Evolutionary conservation across 805 yeast genomes (phyloP), one percentile per base, ranked within the genome.

Genomic region (Lipomyces sp.): DNA sequence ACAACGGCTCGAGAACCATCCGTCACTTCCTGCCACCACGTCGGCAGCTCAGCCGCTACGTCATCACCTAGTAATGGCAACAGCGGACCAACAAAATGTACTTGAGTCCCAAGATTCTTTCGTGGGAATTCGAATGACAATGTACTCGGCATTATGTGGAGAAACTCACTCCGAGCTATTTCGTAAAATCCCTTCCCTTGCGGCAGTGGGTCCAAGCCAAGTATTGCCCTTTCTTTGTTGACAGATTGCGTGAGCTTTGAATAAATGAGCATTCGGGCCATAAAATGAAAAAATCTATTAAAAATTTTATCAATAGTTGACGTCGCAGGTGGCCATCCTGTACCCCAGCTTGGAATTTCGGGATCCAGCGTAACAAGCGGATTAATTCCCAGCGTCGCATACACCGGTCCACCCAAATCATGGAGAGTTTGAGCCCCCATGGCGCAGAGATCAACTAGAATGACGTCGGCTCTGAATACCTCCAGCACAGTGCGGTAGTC

Each of bases 21-120:
- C 15, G 48, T 42, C 18, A 42, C 48, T 42, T 42, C 48, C 48
- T 42, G 48, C 48, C 48, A 42, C 48, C 48, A 42, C 15, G 48
- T 6, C 15, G 48, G 48, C 8, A 42, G 15, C 15, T 42, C 48
- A 11, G 15, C 6, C 7, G 48, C 15, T n/a, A 13, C 15, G 13
- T 42, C 15, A 42, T 42, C 48, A 42, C 15, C 48, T 42, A 42
- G 48, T 42, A 42, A 18, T 42, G 48, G 48, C 15, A 42, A 7
- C 18, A 42, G 24, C 15, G 48, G 48, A 2, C 48, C 48, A 42
- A 13, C 18, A 11, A 42, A 42, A 15, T 42, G 48, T 10, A 42
- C 15, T 4, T 42, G 48, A 10, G 48, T 6, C 15, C 7, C 18
- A 1, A 42, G 15, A 42, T 42, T 42, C 15, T 42, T n/a, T n/a